phyloP scores from a whole-genome alignment of 352 stramenopile species.

The Globisporangium barbulae region DNA sequence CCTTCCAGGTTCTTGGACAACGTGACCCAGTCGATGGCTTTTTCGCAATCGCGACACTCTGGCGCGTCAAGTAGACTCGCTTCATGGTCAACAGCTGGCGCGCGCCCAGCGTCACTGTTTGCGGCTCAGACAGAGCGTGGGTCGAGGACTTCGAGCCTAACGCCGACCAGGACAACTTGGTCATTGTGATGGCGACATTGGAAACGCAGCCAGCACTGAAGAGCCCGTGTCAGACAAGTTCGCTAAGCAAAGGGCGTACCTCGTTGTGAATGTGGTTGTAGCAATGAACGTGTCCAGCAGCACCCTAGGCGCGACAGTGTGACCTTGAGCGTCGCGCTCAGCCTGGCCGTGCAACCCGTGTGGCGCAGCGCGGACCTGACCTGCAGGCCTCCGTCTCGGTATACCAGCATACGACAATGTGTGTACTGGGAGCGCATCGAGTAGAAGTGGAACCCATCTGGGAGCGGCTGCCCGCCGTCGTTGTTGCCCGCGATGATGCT shows the following conservation, averaged over 20 bases:
- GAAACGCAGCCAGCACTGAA: too few relatives aligned
- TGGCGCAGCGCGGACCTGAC: neutral
- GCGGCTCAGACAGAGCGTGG: neutral
- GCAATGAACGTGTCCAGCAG: slow-evolving; percentile 1
- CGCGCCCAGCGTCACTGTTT: neutral
- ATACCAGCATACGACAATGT: neutral
- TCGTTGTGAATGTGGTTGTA: slow-evolving; percentile 5
- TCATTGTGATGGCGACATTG: too few relatives aligned
- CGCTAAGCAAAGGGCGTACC: neutral
- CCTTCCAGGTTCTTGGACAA: neutral
- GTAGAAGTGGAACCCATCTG: slow-evolving; percentile 1
- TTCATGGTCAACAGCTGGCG: slow-evolving; percentile 8
- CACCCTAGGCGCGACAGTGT: neutral
- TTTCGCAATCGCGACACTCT: neutral
- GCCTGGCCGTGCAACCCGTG: slow-evolving; percentile 10
- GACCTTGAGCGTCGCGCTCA: slow-evolving; percentile 11
- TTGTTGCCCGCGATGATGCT: slow-evolving; percentile 31
- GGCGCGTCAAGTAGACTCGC: slow-evolving; percentile 4
- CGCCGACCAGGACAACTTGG: too few relatives aligned
- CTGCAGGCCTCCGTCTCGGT: neutral
- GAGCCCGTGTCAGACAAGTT: neutral
- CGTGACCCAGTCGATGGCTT: neutral
- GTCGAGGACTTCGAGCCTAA: neutral
- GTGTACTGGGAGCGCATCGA: slow-evolving; percentile 3
- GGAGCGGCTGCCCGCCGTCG: neutral